A percentile compares a stretch with the other conserved stretches of the same genome.
phyloP scores from a whole-genome alignment of 371 early-diverging fungal species.

The Capillidium rhysosporum region DNA sequence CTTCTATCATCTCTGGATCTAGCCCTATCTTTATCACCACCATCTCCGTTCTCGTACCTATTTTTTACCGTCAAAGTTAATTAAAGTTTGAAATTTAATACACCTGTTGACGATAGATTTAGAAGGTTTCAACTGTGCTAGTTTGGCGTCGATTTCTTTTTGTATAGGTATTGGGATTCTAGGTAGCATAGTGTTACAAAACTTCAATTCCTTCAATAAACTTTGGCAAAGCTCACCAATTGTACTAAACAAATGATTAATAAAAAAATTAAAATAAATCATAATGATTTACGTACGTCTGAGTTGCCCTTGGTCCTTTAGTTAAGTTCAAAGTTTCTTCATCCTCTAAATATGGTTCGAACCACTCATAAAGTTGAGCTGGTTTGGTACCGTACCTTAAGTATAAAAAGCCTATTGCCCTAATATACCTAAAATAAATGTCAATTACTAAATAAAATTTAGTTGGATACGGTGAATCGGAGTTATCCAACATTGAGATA shows the following conservation, averaged over 20 bases:
- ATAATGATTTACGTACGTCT: no score
- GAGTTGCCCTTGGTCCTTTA: constrained; percentile 34
- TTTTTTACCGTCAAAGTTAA: no score
- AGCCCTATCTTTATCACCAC: no score
- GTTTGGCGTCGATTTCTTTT: constrained; percentile 41
- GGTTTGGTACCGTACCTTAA: constrained; percentile 70
- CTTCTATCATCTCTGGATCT: no score
- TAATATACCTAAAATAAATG: constrained; percentile 32
- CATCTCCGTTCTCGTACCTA: no score
- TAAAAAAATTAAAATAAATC: constrained; percentile 9
- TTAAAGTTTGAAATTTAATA: no score
- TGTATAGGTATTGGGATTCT: constrained; percentile 68
- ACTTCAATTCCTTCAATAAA: constrained; percentile 47
- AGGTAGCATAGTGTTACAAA: constrained; percentile 56
- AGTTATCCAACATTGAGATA: constrained; percentile 47
- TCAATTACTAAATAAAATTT: background rate
- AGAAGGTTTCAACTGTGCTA: constrained; percentile 13
- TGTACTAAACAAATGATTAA: constrained; percentile 20
- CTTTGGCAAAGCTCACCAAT: constrained; percentile 44
- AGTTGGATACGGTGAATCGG: constrained; percentile 49
- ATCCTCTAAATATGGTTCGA: constrained; percentile 55
- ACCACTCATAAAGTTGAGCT: constrained; percentile 65
- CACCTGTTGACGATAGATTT: no score
- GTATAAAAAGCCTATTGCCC: constrained; percentile 68
- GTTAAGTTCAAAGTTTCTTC: constrained; percentile 47